Base-by-base conservation (phyloP, 2,329 filamentous ascomycete species). In the Chaetothyriales sp. region DNA sequence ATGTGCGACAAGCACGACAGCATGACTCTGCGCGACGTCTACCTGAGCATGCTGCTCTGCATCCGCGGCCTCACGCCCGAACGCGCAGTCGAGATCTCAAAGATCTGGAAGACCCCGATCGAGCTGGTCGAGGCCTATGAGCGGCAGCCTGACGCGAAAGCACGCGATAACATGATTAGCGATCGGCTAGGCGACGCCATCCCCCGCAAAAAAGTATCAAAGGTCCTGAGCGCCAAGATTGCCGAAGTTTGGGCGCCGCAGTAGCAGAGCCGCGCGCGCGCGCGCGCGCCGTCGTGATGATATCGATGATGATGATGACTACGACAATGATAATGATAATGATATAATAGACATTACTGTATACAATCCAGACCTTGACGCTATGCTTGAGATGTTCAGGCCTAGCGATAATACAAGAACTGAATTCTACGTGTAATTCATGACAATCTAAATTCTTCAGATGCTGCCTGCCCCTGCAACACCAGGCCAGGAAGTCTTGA, bases 21-120 rank as follows among this genome's bases (percentile, higher is more conserved):
- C 52, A 76, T 87, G 59, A 85, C 84, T 0, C 68, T 90, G 8
- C 73, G 83, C 50, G 86, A 92, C 59, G 65, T 89, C 0, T 90
- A 79, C 58, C 68, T 92, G 22, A 89, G 89, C 65, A 90, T 92
- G 84, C 73, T 92, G 46, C 88, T 92, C 84, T 86, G 83, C 55
- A 86, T 78, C 1, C 76, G 76, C 50, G 83, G 84, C 1, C 72
- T 92, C 10, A 85, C 83, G 0, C 83, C 82, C 2, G 84, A 89
- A 59, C 86, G 84, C 60, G 86, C 86, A 0, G 65, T 89, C 4
- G 84, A 86, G 65, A 86, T 92, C 10, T 85, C 90, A 62, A 80
- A 79, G 57, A 69, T 73, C n/a, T 92, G 85, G 83, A 78, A 74
- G 56, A 90, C 85, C 1, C 86, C 86, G 0, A 71, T 76, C 52